Percentiles rank a stretch among this genome's conserved stretches.
Evolutionary conservation across 2,329 filamentous ascomycete species (phyloP).

Genomic region (Myriosclerotinia curreyana): DNA sequence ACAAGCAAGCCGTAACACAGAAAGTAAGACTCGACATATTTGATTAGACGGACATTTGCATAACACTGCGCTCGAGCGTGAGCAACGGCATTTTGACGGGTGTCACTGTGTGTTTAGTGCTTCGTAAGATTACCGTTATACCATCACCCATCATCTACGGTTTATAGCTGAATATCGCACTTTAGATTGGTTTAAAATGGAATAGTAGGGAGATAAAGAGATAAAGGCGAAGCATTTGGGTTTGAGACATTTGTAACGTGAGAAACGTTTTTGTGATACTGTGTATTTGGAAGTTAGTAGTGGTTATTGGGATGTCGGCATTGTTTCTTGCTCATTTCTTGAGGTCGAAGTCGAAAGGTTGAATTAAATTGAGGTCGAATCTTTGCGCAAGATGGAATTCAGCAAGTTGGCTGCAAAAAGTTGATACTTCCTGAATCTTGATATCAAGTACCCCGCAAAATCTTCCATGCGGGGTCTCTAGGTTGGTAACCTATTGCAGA

Average conservation of each 20-base stretch:
- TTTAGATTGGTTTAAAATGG: neutral
- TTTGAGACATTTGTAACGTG: neutral
- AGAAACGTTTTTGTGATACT: conserved; percentile 4
- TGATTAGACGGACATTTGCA: neutral
- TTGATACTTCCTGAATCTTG: neutral
- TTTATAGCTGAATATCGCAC: too few relatives aligned
- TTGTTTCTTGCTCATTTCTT: neutral
- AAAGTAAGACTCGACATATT: neutral
- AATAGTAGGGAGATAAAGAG: too few relatives aligned
- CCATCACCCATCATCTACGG: too few relatives aligned
- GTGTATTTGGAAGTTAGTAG: neutral
- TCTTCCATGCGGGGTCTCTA: neutral
- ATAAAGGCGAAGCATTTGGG: too few relatives aligned
- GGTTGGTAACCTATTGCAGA: neutral
- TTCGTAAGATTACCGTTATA: neutral
- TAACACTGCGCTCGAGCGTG: neutral
- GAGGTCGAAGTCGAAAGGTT: neutral
- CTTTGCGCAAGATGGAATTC: too few relatives aligned
- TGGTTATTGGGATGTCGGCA: neutral
- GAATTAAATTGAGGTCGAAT: too few relatives aligned
- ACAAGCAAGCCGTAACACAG: too few relatives aligned
- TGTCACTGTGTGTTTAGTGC: neutral
- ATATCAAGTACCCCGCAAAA: conserved; percentile 11
- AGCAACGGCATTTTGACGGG: conserved; percentile 3
- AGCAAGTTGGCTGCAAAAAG: too few relatives aligned